Base-by-base conservation (phyloP, 2,329 filamentous ascomycete species). In the Monosporascus cannonballus region DNA sequence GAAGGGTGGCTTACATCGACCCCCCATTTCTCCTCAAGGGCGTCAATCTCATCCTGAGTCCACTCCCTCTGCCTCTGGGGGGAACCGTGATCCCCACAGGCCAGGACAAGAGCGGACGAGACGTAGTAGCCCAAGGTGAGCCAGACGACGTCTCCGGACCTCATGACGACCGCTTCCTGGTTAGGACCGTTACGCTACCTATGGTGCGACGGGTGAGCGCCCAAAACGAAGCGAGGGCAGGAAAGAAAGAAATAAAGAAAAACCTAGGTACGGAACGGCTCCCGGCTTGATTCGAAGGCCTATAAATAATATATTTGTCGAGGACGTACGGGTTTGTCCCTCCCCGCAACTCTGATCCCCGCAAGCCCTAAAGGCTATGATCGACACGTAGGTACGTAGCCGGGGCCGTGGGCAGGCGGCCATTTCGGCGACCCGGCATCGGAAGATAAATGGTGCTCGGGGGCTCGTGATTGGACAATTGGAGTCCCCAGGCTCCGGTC, bases 1-100 rank as follows among this genome's bases (percentile, higher is more conserved):
- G 20, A 8, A 44, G 49, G 24, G 6, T 36, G 42, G 60, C 76
- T 62, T 64, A 81, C 80, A 69, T 83, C 80, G 46, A 71, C 71
- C 2, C 78, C 78, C 80, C 80, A 83, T 74, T 81, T 82, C 48
- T 68, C 68, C 62, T 83, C 74, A 44, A 83, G 67, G 60, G 80
- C 78, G 17, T 74, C 74, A 24, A 78, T 65, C 54, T 78, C 72
- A 57, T 80, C 77, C 54, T 74, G 71, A 20, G 71, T 73, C 71
- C 75, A 82, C 49, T 74, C 69, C 56, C 71, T 71, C 53, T 69
- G 68, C 54, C 70, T 71, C 53, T 69, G 68, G 54, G 71, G 65
- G 55, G 72, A 58, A 51, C 61, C 59, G 60, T 69, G 59, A 46
- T 65, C 62, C 39, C 65, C 60, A 55, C 68, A 64, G 18, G 68